Evolutionary conservation across 2,329 filamentous ascomycete genomes (phyloP).

Genomic region (Dothistroma pini): DNA sequence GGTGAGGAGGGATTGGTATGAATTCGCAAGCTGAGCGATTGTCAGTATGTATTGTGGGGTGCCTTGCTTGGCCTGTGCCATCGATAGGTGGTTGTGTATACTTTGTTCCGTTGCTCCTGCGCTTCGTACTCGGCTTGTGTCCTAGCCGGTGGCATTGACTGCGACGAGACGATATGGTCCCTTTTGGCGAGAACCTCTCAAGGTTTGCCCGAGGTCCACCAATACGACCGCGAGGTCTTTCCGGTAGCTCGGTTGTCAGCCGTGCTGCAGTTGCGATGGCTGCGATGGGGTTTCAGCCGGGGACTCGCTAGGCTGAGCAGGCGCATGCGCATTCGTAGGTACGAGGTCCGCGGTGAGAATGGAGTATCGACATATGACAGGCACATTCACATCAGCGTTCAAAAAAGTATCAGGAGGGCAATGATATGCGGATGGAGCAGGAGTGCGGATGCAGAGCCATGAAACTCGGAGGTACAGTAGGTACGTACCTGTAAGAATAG

Average conservation of each 20-base stretch:
- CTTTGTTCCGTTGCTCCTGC: constrained; percentile 37
- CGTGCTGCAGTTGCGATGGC: background rate
- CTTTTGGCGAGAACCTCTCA: background rate
- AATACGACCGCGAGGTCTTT: background rate
- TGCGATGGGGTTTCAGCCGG: background rate
- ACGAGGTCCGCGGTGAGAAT: background rate
- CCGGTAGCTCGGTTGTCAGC: background rate
- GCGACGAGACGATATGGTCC: background rate
- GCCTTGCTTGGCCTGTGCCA: constrained; percentile 4
- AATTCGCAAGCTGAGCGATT: constrained; percentile 74
- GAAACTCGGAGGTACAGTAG: too few species aligned
- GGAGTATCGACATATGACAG: background rate
- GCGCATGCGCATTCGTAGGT: background rate
- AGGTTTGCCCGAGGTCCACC: background rate
- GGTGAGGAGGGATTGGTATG: constrained; percentile 94
- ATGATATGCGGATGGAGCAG: background rate
- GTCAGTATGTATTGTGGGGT: constrained; percentile 10
- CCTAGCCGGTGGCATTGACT: constrained; percentile 34
- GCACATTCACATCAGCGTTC: background rate
- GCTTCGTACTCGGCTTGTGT: constrained; percentile 34
- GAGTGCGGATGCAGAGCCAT: background rate
- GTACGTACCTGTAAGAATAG: background rate
- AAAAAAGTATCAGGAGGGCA: background rate
- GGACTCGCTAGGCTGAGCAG: background rate
- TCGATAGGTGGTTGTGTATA: constrained; percentile 8